phyloP scores from a whole-genome alignment of 176 grass and related monocot species.

The Leersia perrieri region DNA sequence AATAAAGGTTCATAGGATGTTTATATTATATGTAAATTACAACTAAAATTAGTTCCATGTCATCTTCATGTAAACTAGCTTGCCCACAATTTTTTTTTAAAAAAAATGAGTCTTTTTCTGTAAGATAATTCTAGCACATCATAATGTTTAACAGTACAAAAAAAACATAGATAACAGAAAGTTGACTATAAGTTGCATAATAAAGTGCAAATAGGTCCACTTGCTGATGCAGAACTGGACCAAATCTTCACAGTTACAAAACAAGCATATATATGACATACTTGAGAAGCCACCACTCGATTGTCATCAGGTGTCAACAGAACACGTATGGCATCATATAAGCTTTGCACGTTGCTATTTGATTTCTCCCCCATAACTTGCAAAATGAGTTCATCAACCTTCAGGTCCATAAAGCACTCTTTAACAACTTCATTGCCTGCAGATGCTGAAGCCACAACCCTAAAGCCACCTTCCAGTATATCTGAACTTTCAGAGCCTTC shows the following conservation, averaged over 20 bases:
- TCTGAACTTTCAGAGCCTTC: constrained; percentile 43
- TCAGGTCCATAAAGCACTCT: constrained; percentile 80
- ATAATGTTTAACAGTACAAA: not conserved
- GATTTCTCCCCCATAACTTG: constrained; percentile 55
- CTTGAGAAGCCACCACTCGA: constrained; percentile 90
- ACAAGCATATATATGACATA: constrained; percentile 32
- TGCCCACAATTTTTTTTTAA: too few relatives aligned
- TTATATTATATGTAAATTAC: not conserved
- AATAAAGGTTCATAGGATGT: not conserved
- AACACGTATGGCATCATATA: constrained; percentile 76
- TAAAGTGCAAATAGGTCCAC: not conserved
- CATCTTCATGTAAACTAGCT: not conserved
- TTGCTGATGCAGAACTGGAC: constrained; percentile 7
- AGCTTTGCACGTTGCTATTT: constrained; percentile 46
- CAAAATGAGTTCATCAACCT: constrained; percentile 75
- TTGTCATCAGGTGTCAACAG: constrained; percentile 82
- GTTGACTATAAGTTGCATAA: not conserved
- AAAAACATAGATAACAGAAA: not conserved
- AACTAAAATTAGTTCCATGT: not conserved
- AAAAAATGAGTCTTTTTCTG: not conserved
- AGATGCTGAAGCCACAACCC: constrained; percentile 61
- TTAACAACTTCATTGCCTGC: constrained; percentile 94
- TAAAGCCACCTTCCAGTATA: constrained; percentile 66
- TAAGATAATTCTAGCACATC: not conserved
- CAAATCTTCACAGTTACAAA: not conserved